These are phyloP conservation scores for Naganishia sp. DNA, from an alignment of 1,284 basidiomycete species.

Conservation along the genomic window DNA sequence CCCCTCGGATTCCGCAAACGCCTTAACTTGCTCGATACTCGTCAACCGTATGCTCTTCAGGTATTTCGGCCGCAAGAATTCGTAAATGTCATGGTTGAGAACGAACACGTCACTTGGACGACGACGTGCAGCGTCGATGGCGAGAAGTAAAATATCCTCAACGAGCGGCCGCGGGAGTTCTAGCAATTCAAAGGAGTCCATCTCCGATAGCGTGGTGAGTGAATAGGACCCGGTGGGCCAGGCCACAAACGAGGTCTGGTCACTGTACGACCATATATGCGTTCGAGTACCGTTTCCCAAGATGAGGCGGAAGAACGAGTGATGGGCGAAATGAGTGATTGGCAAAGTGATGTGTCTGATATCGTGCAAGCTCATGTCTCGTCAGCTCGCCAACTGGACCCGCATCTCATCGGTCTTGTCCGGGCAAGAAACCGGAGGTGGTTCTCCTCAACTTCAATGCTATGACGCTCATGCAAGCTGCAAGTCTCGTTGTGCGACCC, in stretches of 20 bases:
- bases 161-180: constrained; percentile 25
- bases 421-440: too few relatives aligned
- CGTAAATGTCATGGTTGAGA: constrained; percentile 15
- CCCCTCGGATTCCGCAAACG: constrained; percentile 18
- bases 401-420: too few relatives aligned
- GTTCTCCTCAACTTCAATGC: too few relatives aligned
- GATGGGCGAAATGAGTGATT: background rate
- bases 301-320: background rate
- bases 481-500: too few relatives aligned
- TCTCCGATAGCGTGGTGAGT: background rate
- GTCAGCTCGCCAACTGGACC: too few relatives aligned
- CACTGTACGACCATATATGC: constrained; percentile 6
- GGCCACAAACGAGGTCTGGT: too few relatives aligned
- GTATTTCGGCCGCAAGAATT: constrained; percentile 13
- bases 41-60: background rate
- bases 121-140: background rate
- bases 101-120: constrained; percentile 2
- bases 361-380: too few relatives aligned
- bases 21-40: constrained; percentile 26
- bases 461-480: too few relatives aligned
- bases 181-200: constrained; percentile 10
- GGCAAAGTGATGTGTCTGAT: constrained; percentile 3
- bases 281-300: background rate
- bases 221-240: too few relatives aligned
- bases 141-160: constrained; percentile 23